Conservation (phyloP, 1,284 basidiomycete species). For the Microbotryum silenes-acaulis region DNA sequence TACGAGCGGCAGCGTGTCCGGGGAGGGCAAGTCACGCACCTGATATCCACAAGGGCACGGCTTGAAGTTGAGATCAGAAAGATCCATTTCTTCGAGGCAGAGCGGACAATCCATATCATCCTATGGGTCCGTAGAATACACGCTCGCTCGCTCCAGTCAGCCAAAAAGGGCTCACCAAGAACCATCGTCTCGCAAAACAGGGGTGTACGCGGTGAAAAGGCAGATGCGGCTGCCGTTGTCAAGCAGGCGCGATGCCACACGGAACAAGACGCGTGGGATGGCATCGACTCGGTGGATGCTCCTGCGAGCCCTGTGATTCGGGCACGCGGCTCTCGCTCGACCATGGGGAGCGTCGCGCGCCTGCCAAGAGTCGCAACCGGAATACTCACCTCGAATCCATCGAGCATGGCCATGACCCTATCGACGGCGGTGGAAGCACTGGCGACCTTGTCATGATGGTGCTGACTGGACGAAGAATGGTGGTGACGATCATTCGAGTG, state of each 20-base stretch:
- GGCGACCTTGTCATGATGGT: slow-evolving; percentile 7
- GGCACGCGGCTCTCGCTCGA: no score
- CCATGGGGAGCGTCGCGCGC: neutral
- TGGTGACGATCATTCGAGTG: neutral
- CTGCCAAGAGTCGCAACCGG: neutral
- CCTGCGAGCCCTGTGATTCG: neutral
- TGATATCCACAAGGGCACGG: slow-evolving; percentile 98
- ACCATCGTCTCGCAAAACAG: no score
- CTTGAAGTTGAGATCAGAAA: slow-evolving; percentile 98
- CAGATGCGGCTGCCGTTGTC: neutral
- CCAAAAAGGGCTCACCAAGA: neutral
- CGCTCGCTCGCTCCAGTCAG: neutral
- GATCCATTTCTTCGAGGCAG: slow-evolving; percentile 97
- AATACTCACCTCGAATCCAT: slow-evolving; percentile 29
- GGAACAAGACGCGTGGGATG: neutral
- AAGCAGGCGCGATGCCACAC: neutral
- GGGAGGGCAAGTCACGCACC: slow-evolving; percentile 46
- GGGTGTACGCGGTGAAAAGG: neutral
- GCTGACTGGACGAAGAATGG: neutral
- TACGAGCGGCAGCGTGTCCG: neutral
- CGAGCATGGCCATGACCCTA: slow-evolving; percentile 26
- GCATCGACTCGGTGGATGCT: neutral
- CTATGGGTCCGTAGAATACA: slow-evolving; percentile 37
- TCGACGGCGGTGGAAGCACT: slow-evolving; percentile 24
- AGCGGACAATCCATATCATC: slow-evolving; percentile 97